These are phyloP conservation scores for Ophiostoma ips DNA, from an alignment of 2,329 filamentous ascomycete species.

Conservation along the genomic window DNA sequence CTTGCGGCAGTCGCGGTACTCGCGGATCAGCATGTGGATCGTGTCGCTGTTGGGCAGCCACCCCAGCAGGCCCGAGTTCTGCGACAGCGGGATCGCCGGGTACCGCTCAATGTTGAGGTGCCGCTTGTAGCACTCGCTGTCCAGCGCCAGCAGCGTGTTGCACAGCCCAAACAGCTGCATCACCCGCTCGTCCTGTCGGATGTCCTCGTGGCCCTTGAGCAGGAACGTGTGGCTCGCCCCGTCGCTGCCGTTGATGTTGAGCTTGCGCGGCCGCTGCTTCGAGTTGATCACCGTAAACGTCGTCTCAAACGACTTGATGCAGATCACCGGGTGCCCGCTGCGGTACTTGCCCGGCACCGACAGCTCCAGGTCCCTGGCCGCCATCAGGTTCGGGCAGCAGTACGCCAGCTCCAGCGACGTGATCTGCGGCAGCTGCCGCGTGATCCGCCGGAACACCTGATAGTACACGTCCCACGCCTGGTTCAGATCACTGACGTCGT, in stretches of 20 bases:
- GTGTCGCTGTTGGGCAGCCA: slow-evolving; percentile 99
- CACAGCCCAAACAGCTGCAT: slow-evolving; percentile 98
- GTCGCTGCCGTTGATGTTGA: slow-evolving; percentile 79
- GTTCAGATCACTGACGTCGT: slow-evolving; percentile 86
- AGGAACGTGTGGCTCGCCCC: slow-evolving; percentile 76
- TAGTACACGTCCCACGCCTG: slow-evolving; percentile 99
- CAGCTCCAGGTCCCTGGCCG: slow-evolving; percentile 72
- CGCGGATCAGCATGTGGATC: slow-evolving; percentile 86
- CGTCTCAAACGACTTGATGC: slow-evolving; percentile 79
- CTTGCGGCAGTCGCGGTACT: slow-evolving; percentile 93
- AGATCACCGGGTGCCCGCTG: slow-evolving; percentile 62
- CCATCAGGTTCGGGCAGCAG: slow-evolving; percentile 85
- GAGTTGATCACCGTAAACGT: slow-evolving; percentile 88
- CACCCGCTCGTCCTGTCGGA: slow-evolving; percentile 94
- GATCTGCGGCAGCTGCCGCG: slow-evolving; percentile 80
- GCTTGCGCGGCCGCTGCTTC: slow-evolving; percentile 86
- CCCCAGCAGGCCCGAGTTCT: slow-evolving; percentile 85
- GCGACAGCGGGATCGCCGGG: slow-evolving; percentile 90
- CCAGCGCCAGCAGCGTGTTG: slow-evolving; percentile 86
- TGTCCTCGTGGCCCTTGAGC: slow-evolving; percentile 98
- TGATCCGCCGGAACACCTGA: slow-evolving; percentile 92
- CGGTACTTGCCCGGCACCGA: slow-evolving; percentile 93
- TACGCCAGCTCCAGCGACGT: slow-evolving; percentile 90
- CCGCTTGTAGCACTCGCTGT: slow-evolving; percentile 92
- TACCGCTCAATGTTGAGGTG: slow-evolving; percentile 95